These are phyloP conservation scores for Mortierella sp. DNA, from an alignment of 371 early-diverging fungal genomes.

Conservation along the genomic window DNA sequence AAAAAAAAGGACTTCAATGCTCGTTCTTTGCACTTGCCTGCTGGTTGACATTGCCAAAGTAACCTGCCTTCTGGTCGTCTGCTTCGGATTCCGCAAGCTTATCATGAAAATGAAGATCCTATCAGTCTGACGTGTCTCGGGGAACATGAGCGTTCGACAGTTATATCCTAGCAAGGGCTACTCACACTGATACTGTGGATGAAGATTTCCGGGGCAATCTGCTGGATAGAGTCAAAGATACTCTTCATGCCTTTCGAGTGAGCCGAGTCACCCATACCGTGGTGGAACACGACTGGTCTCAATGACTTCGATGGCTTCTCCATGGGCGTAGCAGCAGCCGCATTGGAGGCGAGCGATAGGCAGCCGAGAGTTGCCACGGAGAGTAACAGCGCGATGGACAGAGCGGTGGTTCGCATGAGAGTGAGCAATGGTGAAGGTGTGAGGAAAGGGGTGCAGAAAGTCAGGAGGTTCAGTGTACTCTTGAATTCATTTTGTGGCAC, in stretches of 20 bases:
- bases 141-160: too few relatives aligned
- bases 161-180: not conserved
- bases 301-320: not conserved
- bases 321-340: not conserved
- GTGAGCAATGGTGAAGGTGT: not conserved
- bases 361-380: constrained; percentile 3
- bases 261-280: constrained; percentile 90
- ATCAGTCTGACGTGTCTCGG: too few relatives aligned
- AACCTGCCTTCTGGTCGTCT: constrained; percentile 80
- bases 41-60: constrained; percentile 81
- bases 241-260: constrained; percentile 66
- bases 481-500: too few relatives aligned
- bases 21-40: constrained; percentile 77
- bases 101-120: not conserved
- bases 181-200: constrained; percentile 84
- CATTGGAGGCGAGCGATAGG: not conserved
- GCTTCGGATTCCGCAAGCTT: constrained; percentile 43
- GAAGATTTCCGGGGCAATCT: constrained; percentile 71
- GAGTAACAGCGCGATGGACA: constrained; percentile 12
- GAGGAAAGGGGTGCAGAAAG: not conserved
- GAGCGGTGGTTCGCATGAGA: constrained; percentile 5
- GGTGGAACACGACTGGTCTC: constrained; percentile 77
- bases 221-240: constrained; percentile 62
- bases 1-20: too few relatives aligned
- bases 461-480: too few relatives aligned